Evolutionary conservation across 2,329 filamentous ascomycete genomes (phyloP).

Genomic region (Pezicula rhizophila): DNA sequence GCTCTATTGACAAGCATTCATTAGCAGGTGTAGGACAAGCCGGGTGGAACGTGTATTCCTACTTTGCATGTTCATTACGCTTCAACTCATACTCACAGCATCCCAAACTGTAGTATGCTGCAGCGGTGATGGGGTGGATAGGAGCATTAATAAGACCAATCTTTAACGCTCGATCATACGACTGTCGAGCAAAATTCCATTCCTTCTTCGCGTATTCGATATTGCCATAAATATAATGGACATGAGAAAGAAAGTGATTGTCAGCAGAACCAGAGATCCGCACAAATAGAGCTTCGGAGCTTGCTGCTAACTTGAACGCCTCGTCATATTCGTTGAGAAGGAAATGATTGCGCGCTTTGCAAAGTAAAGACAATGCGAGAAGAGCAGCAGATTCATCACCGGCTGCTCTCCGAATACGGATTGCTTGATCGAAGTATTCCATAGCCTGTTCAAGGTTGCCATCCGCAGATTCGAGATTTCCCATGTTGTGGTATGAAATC

Average conservation of each 20-base stretch:
- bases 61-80: constrained; percentile 7
- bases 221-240: constrained; percentile 16
- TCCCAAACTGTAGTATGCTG: constrained; percentile 13
- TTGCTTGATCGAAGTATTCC: constrained; percentile 13
- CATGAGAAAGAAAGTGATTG: constrained; percentile 11
- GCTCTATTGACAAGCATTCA: neutral
- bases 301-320: constrained; percentile 5
- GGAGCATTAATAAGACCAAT: constrained; percentile 9
- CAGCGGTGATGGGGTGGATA: constrained; percentile 14
- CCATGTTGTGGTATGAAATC: constrained; percentile 16
- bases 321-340: constrained; percentile 4
- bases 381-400: constrained; percentile 10
- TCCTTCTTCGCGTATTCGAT: constrained; percentile 10
- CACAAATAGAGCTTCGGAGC: constrained; percentile 12
- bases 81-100: constrained; percentile 9
- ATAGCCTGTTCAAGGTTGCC: constrained; percentile 13
- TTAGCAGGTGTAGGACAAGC: neutral
- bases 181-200: constrained; percentile 5
- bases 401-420: constrained; percentile 7
- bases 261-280: constrained; percentile 9
- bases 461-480: constrained; percentile 12
- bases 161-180: constrained; percentile 8
- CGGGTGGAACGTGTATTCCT: neutral
- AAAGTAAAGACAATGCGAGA: constrained; percentile 14
- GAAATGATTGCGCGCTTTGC: constrained; percentile 7